Evolutionary conservation across 1,139 yeast genomes (phyloP).

Genomic region (Lodderomyces parapsilosis): DNA sequence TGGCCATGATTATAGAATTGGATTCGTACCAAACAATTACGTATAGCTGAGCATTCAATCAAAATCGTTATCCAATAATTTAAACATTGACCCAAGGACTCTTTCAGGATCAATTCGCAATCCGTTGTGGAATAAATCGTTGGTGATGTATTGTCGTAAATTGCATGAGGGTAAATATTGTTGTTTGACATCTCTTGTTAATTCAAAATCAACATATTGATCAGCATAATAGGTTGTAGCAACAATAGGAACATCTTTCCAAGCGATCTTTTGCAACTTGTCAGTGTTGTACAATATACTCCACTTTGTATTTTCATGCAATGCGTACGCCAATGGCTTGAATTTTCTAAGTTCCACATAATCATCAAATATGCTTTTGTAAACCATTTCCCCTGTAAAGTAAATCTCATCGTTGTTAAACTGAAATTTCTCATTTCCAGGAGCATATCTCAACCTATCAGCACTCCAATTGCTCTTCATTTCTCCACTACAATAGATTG

Average conservation of each 20-base stretch:
- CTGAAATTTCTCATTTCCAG: conserved; percentile 27
- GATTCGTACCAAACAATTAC: conserved; percentile 42
- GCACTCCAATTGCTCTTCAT: conserved; percentile 49
- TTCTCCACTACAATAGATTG: conserved; percentile 50
- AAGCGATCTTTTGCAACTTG: conserved; percentile 25
- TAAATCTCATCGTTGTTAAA: conserved; percentile 23
- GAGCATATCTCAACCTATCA: conserved; percentile 32
- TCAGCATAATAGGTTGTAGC: conserved; percentile 52
- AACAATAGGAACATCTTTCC: conserved; percentile 46
- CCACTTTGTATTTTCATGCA: conserved; percentile 46
- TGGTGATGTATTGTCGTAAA: conserved; percentile 43
- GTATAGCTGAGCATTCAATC: conserved; percentile 30
- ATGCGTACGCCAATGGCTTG: conserved; percentile 37
- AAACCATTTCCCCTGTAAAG: conserved; percentile 62
- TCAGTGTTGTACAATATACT: conserved; percentile 37
- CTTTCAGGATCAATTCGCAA: conserved; percentile 40
- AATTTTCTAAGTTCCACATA: conserved; percentile 42
- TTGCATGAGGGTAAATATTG: conserved; percentile 32
- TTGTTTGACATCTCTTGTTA: conserved; percentile 34
- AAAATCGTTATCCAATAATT: conserved; percentile 41
- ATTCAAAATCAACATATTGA: conserved; percentile 52
- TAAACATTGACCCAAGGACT: conserved; percentile 41
- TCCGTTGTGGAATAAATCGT: conserved; percentile 56
- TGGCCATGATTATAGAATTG: conserved; percentile 25
- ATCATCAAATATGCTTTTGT: conserved; percentile 49